Base-by-base conservation (phyloP, 768 basidiomycete species). In the Termitomyces sp. region DNA sequence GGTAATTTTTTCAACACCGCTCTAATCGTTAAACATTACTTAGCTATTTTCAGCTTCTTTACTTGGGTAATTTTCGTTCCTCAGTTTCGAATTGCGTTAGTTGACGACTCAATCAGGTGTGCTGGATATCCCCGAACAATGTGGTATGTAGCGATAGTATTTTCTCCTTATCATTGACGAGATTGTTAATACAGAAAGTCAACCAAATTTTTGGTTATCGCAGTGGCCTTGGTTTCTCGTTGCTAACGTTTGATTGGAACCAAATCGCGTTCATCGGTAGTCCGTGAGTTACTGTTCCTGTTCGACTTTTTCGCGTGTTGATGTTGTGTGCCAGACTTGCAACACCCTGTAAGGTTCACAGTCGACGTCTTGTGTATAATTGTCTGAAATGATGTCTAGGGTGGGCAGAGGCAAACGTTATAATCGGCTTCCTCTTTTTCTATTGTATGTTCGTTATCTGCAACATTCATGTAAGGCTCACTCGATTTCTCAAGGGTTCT, bases 351-450 rank as follows among this genome's bases (percentile, higher is more conserved):
- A 69, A 52, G 76, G 44, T 9, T 6, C 51, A 33, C 39, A 13
- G 42, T 11, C 54, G 39, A 33, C 34, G 33, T 42, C 42, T 24
- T 50, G 63, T 55, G 62, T 69, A 6, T 22, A 16, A 13, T 34
- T 18, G 46, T 3, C 24, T 52, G 6, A 22, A 64, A 54, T 42
- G 6, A 57, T 53, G 47, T 58, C 30, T 39, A 68, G 89, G 88
- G 87, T 90, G 88, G 88, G 86, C 87, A 3, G 83, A 87, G 66
- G 88, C 85, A 5, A 90, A 90, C 68, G 76, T 90, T 31, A 75
- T 82, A 56, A 71, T 75, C 37, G 83, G 86, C 11, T 85, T 90
- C 64, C 70, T 86, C 46, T 69, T 86, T 63, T 82, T 91, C 68
- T 86, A 85, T 68, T 91, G 85, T 82, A 57, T 76, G 67, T 31